Evolutionary conservation across 495 filamentous ascomycete species (phyloP), one percentile per base, ranked within the genome.

Genomic region (Podospora tetraspora): DNA sequence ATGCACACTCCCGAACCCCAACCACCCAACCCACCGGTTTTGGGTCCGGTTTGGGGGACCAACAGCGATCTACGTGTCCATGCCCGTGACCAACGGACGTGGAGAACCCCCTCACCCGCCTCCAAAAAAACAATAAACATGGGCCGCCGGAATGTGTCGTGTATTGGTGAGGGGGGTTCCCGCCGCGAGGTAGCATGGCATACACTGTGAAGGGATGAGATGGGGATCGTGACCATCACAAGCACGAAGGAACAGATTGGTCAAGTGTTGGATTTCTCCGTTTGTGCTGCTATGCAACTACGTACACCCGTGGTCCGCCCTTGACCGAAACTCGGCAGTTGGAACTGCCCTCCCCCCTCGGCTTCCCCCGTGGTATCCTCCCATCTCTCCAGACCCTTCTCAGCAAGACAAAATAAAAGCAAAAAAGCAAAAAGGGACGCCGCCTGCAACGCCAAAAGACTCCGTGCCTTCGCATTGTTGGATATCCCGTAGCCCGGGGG

Each of bases 381-480:
- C 8, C 57, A 30, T 66, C 21, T 32, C 16, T 59, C 29, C 29
- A 30, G 29, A 30, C 8, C 13, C 5, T 9, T 0, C 22, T 21
- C 21, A 67, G 21, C 27, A 29, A 58, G 52, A 62, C 32, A 68
- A 59, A 19, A 63, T n/a, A 29, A 65, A 69, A 69, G 11, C 32
- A 65, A 22, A 61, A 34, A 66, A 25, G 25, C 25, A 25, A 66
- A 29, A 37, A 52, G 68, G 66, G 67, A 72, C 71, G 71, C 71
- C 71, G 64, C 65, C 68, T 66, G 68, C 71, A 72, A 72, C 71
- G 71, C 71, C 71, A 27, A 61, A 62, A 63, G 70, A 70, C 68
- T 70, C 70, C 68, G 34, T 64, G 24, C 68, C 68, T 30, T 71
- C 62, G 67, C 56, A 30, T 66, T 57, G 27, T 71, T 71, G 57